Evolutionary conservation across 345 rosid genomes (phyloP).

Genomic region (Citrus inodora): DNA sequence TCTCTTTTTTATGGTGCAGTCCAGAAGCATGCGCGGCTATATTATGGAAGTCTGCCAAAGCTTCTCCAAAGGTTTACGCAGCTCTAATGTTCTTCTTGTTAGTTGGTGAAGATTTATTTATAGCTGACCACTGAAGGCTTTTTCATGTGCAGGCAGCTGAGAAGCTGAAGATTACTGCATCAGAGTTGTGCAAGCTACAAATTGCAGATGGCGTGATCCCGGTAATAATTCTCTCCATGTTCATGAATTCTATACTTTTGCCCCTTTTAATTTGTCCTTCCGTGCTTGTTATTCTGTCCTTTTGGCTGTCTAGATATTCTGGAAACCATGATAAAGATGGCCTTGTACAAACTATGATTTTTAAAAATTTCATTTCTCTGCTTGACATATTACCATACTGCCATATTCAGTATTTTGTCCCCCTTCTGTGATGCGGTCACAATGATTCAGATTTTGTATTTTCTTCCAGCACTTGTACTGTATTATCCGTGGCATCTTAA

Average conservation of each 20-base stretch:
- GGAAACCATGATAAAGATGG: neutral
- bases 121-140: conserved; percentile 8
- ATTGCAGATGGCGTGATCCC: conserved; percentile 88
- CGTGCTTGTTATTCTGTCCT: neutral
- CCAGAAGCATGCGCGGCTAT: conserved; percentile 99
- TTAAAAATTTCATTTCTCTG: conserved; percentile 4
- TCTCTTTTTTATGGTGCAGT: conserved; percentile 38
- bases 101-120: conserved; percentile 4
- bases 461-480: neutral
- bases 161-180: conserved; percentile 78
- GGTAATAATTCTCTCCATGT: conserved; percentile 37
- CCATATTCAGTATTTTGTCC: neutral
- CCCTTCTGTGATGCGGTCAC: neutral
- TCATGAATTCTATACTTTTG: conserved; percentile 2
- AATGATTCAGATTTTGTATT: conserved; percentile 3
- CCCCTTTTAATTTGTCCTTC: neutral
- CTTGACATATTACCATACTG: neutral
- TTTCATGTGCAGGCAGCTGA: conserved; percentile 77
- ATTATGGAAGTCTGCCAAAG: conserved; percentile 88
- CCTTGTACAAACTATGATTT: neutral
- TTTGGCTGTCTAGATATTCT: neutral
- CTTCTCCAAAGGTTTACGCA: conserved; percentile 75
- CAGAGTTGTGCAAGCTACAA: conserved; percentile 65
- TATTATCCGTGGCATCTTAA: conserved; percentile 18
- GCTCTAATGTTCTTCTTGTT: conserved; percentile 10